These are phyloP conservation scores for Sindora glabra DNA, from an alignment of 306 rosid genomes.

Conservation along the genomic window DNA sequence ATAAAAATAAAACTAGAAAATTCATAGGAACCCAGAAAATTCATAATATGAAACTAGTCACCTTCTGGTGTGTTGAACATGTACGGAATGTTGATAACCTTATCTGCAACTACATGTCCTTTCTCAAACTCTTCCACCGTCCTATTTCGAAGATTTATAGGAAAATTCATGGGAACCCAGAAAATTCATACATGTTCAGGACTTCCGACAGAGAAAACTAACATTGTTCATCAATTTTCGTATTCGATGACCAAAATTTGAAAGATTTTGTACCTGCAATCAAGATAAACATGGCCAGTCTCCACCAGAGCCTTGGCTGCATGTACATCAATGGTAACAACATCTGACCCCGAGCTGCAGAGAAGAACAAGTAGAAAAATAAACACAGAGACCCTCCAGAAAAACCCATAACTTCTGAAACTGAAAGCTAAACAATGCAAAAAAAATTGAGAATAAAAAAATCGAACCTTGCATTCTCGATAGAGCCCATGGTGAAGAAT, in stretches of 20 bases:
- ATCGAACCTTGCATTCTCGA: conserved; percentile 17
- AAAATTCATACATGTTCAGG: too few relatives aligned
- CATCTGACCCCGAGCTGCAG: conserved; percentile 35
- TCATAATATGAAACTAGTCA: conserved; percentile 7
- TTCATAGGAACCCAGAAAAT: not conserved
- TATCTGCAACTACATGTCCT: conserved; percentile 54
- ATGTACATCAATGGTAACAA: conserved; percentile 56
- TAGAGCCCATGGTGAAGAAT: conserved; percentile 24
- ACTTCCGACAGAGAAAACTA: too few relatives aligned
- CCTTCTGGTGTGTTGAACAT: conserved; percentile 58
- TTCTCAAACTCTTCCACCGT: conserved; percentile 64
- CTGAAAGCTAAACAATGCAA: not conserved
- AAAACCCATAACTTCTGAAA: conserved; percentile 20
- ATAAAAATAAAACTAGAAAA: too few relatives aligned
- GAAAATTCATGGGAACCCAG: not conserved
- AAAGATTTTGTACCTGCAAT: conserved; percentile 50
- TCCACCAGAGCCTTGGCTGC: conserved; percentile 47
- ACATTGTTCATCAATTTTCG: not conserved
- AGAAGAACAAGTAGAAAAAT: conserved; percentile 22
- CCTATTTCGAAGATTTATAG: too few relatives aligned
- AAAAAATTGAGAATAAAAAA: not conserved
- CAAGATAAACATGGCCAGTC: conserved; percentile 57
- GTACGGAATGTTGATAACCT: conserved; percentile 70
- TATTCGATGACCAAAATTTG: too few relatives aligned
- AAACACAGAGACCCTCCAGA: conserved; percentile 5